phyloP scores from a whole-genome alignment of 257 asterid genomes.

The Apocynum venetum region DNA sequence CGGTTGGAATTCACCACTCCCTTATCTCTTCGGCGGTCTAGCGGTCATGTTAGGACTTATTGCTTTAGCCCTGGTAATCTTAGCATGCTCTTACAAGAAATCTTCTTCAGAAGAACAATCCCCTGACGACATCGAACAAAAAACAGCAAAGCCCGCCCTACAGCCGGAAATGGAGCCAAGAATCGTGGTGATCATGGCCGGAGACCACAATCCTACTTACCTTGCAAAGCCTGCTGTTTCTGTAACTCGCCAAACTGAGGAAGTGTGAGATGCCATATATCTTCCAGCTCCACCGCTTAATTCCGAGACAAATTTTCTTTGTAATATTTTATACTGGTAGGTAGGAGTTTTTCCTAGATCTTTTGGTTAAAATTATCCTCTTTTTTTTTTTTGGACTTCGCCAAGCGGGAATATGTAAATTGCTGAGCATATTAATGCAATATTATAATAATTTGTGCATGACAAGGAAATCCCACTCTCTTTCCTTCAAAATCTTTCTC shows the following conservation, averaged over 20 bases:
- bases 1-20: slow-evolving; percentile 18
- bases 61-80: slow-evolving; percentile 36
- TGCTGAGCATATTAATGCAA: not conserved
- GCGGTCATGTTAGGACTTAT: slow-evolving; percentile 38
- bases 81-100: slow-evolving; percentile 40
- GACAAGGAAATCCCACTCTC: not conserved
- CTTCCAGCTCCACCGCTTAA: not conserved
- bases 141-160: slow-evolving; percentile 12
- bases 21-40: slow-evolving; percentile 28
- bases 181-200: slow-evolving; percentile 20
- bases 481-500: too few species aligned
- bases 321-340: not conserved
- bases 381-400: not conserved
- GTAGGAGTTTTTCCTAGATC: not conserved
- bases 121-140: slow-evolving; percentile 7
- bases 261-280: not conserved
- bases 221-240: slow-evolving; percentile 13
- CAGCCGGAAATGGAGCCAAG: slow-evolving; percentile 19
- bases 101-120: not conserved
- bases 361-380: not conserved
- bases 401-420: slow-evolving; percentile 18
- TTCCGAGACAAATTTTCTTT: not conserved
- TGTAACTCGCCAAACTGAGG: not conserved
- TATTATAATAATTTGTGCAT: not conserved
- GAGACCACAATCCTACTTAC: slow-evolving; percentile 17